These are phyloP conservation scores for Fusarium newnesense DNA, from an alignment of 2,329 filamentous ascomycete species.

Conservation along the genomic window DNA sequence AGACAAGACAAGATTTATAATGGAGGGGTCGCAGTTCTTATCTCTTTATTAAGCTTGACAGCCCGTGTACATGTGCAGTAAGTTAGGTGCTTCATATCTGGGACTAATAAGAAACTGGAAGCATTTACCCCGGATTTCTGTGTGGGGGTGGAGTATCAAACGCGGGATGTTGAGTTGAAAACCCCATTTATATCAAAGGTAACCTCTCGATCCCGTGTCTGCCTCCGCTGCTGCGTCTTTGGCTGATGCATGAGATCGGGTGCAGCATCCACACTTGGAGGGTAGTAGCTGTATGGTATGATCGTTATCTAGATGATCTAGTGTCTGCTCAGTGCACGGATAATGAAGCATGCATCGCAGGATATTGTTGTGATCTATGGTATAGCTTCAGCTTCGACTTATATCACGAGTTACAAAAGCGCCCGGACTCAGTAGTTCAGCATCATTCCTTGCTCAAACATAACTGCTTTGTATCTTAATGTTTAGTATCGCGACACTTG, in stretches of 20 bases:
- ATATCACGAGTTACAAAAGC: background rate
- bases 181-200: constrained; percentile 24
- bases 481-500: background rate
- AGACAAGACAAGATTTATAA: constrained; percentile 6
- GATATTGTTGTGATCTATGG: background rate
- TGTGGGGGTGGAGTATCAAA: constrained; percentile 43
- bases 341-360: constrained; percentile 7
- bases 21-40: constrained; percentile 17
- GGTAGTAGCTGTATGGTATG: constrained; percentile 1
- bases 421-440: constrained; percentile 10
- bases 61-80: background rate
- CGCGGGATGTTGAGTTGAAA: constrained; percentile 33
- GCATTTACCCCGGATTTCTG: constrained; percentile 35
- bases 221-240: constrained; percentile 27
- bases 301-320: constrained; percentile 15
- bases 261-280: constrained; percentile 20
- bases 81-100: constrained; percentile 22
- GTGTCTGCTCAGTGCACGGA: constrained; percentile 10
- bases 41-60: constrained; percentile 12
- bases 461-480: background rate
- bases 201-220: constrained; percentile 24
- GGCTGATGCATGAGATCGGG: constrained; percentile 23
- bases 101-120: constrained; percentile 31
- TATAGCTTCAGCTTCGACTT: constrained; percentile 11
- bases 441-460: background rate